Percentiles rank a stretch among this genome's conserved stretches.
Conservation (phyloP, 2,329 filamentous ascomycete genomes). For the Alternaria tenuissima region DNA sequence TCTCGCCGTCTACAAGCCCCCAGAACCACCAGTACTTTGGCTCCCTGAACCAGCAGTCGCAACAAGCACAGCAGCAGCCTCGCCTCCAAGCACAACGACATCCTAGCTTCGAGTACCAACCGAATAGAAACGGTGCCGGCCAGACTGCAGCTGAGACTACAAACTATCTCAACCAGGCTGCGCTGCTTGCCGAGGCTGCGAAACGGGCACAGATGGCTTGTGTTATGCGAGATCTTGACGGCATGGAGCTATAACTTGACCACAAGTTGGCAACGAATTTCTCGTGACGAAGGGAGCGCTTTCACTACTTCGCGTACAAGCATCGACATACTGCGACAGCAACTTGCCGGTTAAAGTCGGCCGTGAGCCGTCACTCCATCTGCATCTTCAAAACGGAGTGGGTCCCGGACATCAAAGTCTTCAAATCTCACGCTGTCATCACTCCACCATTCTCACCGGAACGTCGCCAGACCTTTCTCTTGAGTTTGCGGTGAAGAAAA, state of each 20-base stretch:
- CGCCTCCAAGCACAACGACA: constrained; percentile 39
- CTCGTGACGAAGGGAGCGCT: neutral
- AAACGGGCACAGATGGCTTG: constrained; percentile 92
- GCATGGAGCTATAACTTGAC: constrained; percentile 63
- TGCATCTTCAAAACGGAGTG: constrained; percentile 22
- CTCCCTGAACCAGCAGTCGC: constrained; percentile 38
- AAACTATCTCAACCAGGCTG: constrained; percentile 80
- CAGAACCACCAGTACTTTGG: constrained; percentile 46
- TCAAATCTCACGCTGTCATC: constrained; percentile 10
- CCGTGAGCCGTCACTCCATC: constrained; percentile 22
- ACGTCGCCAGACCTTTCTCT: constrained; percentile 4
- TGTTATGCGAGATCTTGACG: constrained; percentile 85
- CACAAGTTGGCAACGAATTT: neutral
- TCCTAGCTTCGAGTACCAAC: constrained; percentile 45
- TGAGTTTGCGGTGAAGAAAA: neutral
- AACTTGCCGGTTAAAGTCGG: constrained; percentile 28
- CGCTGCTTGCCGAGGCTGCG: constrained; percentile 87
- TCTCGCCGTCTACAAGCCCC: constrained; percentile 45
- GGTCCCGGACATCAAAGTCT: constrained; percentile 24
- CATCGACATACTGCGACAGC: neutral
- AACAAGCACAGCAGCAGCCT: constrained; percentile 42
- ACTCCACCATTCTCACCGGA: constrained; percentile 15
- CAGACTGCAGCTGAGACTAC: constrained; percentile 57
- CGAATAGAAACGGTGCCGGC: constrained; percentile 46
- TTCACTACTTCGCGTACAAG: neutral